Base-by-base conservation (phyloP, 805 yeast species). In the Nakazawaea peltata region DNA sequence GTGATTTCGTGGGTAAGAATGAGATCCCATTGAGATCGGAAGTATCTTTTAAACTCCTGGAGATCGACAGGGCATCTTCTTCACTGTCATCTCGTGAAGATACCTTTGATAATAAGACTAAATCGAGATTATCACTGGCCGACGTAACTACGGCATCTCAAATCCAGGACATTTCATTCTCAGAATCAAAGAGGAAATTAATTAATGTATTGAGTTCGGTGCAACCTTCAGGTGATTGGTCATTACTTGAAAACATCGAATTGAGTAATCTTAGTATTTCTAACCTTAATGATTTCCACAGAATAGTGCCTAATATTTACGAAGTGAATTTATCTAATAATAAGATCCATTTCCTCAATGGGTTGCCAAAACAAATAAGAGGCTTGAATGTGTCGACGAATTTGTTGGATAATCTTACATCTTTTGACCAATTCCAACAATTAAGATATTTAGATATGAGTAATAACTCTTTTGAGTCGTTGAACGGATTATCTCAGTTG, bases 181-280 rank as follows among this genome's bases (percentile, higher is more conserved):
- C 74, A 2, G 68, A 69, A 42, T 59, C 71, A 0, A 63, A 63
- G 37, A 59, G 51, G 32, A 53, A 53, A 11, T 46, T 73, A 26
- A 71, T 70, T 4, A 54, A 71, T 5, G 59, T 67, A 3, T 61
- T 73, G 19, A 69, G 71, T 1, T 67, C 65, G 25, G 45, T 51
- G 3, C 52, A 67, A 32, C 59, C 71, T 2, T 49, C 56, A 17
- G 55, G 56, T 3, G 53, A 59, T 32, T 73, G 79, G 80, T 57
- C 59, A 23, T 43, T 44, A 11, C 50, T 72, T 2, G 46, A 40
- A 8, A 57, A 55, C 15, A 54, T 73, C n/a, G 51, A 54, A 24
- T 44, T 73, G 14, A 41, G 56, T 3, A 56, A 48, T 11, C 47
- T 47, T 21, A 51, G 46, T 14, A 51, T 73, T 15, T 59, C 59